Base-by-base conservation (phyloP, 306 rosid genomes). In the Cyamopsis tetragonoloba region DNA sequence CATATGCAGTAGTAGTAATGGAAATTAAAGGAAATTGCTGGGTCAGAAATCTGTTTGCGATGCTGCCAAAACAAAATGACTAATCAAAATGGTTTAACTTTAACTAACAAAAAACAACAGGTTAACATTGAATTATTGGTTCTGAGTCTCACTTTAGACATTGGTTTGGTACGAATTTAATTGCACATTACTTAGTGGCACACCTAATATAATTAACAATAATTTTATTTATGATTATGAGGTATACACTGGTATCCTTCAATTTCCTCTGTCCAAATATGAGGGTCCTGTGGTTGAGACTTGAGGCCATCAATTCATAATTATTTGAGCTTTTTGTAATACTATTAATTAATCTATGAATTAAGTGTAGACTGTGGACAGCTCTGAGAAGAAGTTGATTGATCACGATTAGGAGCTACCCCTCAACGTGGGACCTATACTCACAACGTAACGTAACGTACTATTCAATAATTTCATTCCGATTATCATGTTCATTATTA, bases 301-400 rank as follows among this genome's bases (percentile, higher is more conserved):
- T n/a, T n/a, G 12, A 67, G 31, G 26, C 24, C 64, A 67, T 72
- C 61, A 49, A 62, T 55, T 82, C 50, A 43, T 14, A 71, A 74
- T 69, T 76, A 47, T 75, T 56, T 53, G 63, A 56, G 69, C 65
- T 5, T 6, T 57, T 2, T 38, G 24, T 18, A 1, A n/a, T n/a
- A n/a, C n/a, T 26, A 12, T 26, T 23, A 4, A 5, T 31, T 15
- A 13, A 34, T 38, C 74, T 47, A 4, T n/a, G n/a, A n/a, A n/a
- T n/a, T n/a, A n/a, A n/a, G n/a, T n/a, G n/a, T 42, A 12, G 6
- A 44, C 38, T 43, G 71, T 76, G 28, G 70, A 79, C 85, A 83
- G 84, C 74, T n/a, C n/a, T 66, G 46, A 63, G 14, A 64, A n/a
- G 66, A 83, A 74, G 60, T 77, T 51, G 91, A 83, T 83, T 81